Evolutionary conservation across 2,329 filamentous ascomycete genomes (phyloP), one percentile per base, ranked within the genome.

Genomic region (Zymoseptoria pseudotritici): DNA sequence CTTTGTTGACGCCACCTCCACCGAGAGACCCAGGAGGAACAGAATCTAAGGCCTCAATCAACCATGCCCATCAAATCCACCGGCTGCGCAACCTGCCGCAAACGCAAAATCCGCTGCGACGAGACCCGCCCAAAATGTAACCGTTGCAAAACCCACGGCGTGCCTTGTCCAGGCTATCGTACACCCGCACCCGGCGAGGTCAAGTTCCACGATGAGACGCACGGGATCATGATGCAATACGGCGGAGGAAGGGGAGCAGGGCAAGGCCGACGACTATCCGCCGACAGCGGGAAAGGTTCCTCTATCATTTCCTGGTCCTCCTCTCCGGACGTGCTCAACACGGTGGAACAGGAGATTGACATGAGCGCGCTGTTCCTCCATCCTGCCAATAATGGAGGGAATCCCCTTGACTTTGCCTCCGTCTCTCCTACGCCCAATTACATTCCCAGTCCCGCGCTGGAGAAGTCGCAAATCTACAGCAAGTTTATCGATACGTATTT

Each of bases 101-200:
- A 68, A 57, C 63, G 71, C 20, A 73, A 72, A 58, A 70, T 73
- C 46, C 63, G 69, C 42, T 73, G 71, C 59, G 71, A 73, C 58
- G 67, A 69, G 55, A 63, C 54, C 9, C 63, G 71, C 10, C 71
- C 70, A 19, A 58, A 59, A 13, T 73, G 70, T 58, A 60, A 67
- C 52, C 65, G 68, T 20, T 72, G 71, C 62, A 65, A 62, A 17
- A 70, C 66, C 13, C 70, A 72, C 58, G 66, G 69, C 36, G 69
- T 71, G 20, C 53, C 61, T 4, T 73, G 71, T 59, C 65, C 67
- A 9, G 71, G 71, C n/a, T 73, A 73, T 52, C 60, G 69, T 17
- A 59, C 61, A 21, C 62, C 66, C 13, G 58, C 63, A 26, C 31
- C 59, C 9, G 69, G 67, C 19, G 63, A 66, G 20, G 58, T 72